Percentiles rank a stretch among this genome's conserved stretches.
Conservation (phyloP, 2,329 filamentous ascomycete genomes). For the Sporothrix variecibatus region DNA sequence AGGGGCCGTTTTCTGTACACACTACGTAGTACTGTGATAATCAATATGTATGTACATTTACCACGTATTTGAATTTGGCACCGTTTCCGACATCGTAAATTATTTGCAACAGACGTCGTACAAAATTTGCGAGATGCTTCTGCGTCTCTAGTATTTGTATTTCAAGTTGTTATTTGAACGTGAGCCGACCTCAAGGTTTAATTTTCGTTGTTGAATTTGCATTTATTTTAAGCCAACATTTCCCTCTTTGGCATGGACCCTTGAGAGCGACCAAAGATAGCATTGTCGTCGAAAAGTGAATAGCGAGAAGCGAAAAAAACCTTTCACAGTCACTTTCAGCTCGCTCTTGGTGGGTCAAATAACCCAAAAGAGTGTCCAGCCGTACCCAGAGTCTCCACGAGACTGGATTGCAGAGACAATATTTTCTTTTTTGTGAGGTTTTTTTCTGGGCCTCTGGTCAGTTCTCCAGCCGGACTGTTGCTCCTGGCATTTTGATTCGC, state of each 20-base stretch:
- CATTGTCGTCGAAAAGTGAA: too few species aligned
- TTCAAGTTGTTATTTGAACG: too few species aligned
- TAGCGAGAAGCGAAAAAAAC: too few species aligned
- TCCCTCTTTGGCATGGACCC: too few species aligned
- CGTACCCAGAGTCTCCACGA: background rate
- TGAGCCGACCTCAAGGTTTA: background rate
- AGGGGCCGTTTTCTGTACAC: too few species aligned
- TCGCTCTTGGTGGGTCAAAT: background rate
- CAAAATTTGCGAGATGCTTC: background rate
- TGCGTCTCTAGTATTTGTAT: background rate
- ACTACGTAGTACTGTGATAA: too few species aligned
- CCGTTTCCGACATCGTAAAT: background rate
- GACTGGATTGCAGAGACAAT: background rate
- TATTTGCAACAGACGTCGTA: background rate
- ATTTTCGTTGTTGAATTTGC: background rate
- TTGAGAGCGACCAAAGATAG: too few species aligned
- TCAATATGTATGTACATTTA: too few species aligned
- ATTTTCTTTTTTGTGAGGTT: background rate
- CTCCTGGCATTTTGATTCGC: background rate
- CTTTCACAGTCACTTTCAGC: background rate
- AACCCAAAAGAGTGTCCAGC: background rate
- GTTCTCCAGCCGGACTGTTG: background rate
- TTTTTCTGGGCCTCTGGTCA: background rate
- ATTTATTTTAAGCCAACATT: background rate
- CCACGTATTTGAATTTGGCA: too few species aligned